Percentiles rank a stretch among this genome's conserved stretches.
Conservation (phyloP, 2,329 filamentous ascomycete genomes). For the Aaosphaeria arxii region DNA sequence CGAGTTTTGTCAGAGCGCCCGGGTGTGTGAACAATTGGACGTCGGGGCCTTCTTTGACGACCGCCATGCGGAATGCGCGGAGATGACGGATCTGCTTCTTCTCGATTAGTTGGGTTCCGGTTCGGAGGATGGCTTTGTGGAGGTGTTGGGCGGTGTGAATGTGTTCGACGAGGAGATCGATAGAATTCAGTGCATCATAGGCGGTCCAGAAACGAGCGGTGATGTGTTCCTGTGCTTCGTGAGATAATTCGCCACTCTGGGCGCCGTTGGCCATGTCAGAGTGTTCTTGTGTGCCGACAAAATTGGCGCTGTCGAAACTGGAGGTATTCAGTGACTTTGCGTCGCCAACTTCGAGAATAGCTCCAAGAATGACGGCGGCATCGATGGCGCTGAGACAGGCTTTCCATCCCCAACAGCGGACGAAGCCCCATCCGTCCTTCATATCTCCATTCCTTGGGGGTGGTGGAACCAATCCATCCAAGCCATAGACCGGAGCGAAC, state of each 20-base stretch:
- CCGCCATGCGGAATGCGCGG: slow-evolving; percentile 88
- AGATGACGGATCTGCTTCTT: slow-evolving; percentile 94
- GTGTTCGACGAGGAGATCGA: slow-evolving; percentile 72
- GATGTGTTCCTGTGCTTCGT: slow-evolving; percentile 43
- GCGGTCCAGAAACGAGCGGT: slow-evolving; percentile 57
- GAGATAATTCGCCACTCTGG: slow-evolving; percentile 11
- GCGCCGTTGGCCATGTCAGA: slow-evolving; percentile 15
- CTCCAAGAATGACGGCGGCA: slow-evolving; percentile 87
- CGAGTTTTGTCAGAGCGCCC: slow-evolving; percentile 87
- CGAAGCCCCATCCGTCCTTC: slow-evolving; percentile 95
- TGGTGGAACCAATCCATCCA: slow-evolving; percentile 87
- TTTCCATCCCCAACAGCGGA: slow-evolving; percentile 96
- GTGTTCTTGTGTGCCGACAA: slow-evolving; percentile 22
- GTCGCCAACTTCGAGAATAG: slow-evolving; percentile 87
- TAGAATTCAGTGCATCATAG: slow-evolving; percentile 52
- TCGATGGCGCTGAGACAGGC: slow-evolving; percentile 91
- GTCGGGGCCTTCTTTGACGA: slow-evolving; percentile 93
- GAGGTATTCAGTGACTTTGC: slow-evolving; percentile 37
- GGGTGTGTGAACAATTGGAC: slow-evolving; percentile 90
- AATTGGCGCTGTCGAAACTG: slow-evolving; percentile 29
- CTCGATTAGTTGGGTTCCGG: slow-evolving; percentile 84
- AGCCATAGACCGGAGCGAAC: slow-evolving; percentile 88
- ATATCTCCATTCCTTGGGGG: slow-evolving; percentile 60
- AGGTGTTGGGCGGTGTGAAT: slow-evolving; percentile 84
- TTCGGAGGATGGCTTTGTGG: slow-evolving; percentile 88